phyloP scores from a whole-genome alignment of 768 basidiomycete genomes.

The Agaricus bisporus region DNA sequence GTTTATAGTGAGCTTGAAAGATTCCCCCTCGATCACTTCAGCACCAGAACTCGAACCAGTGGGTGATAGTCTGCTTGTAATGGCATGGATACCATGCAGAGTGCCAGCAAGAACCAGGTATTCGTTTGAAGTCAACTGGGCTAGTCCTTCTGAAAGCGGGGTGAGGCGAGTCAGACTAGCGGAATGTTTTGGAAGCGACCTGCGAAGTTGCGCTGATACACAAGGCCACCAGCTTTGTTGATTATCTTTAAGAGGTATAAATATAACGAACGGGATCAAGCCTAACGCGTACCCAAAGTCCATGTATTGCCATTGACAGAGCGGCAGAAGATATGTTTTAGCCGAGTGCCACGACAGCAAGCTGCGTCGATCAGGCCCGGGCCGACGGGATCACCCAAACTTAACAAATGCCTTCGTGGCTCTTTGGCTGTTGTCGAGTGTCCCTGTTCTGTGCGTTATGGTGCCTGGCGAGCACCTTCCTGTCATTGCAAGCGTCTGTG shows the following conservation, averaged over 20 bases:
- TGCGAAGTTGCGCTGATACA: conserved; percentile 89
- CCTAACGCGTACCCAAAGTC: conserved; percentile 64
- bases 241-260: conserved; percentile 57
- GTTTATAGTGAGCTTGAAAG: conserved; percentile 89
- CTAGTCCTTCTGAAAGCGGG: conserved; percentile 75
- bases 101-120: conserved; percentile 95
- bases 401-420: conserved; percentile 11
- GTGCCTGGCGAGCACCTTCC: conserved; percentile 20
- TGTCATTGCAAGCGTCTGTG: conserved; percentile 29
- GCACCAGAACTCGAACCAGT: conserved; percentile 78
- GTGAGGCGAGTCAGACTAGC: conserved; percentile 11
- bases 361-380: background rate
- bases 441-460: conserved; percentile 13
- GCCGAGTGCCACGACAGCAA: background rate
- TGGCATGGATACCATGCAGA: conserved; percentile 97
- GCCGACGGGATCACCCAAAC: background rate
- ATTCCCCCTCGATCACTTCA: conserved; percentile 93
- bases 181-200: conserved; percentile 40
- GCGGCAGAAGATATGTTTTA: background rate
- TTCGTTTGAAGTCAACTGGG: conserved; percentile 87
- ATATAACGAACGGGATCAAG: background rate
- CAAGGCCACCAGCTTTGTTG: conserved; percentile 96
- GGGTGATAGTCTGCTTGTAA: conserved; percentile 87
- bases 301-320: conserved; percentile 64
- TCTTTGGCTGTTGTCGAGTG: conserved; percentile 5